These are phyloP conservation scores for Sclerotinia minor DNA, from an alignment of 2,329 filamentous ascomycete species.

Conservation along the genomic window DNA sequence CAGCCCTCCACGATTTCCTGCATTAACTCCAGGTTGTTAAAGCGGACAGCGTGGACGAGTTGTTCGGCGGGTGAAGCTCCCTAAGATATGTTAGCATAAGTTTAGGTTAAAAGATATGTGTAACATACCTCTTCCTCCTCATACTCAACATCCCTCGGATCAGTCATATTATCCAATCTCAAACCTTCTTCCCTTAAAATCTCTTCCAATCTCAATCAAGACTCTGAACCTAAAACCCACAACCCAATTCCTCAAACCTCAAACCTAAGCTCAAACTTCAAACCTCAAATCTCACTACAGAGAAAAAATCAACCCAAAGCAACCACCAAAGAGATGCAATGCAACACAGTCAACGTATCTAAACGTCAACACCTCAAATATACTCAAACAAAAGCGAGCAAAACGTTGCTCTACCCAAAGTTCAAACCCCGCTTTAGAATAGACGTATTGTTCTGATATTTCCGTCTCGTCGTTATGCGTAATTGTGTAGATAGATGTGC, in stretches of 20 bases:
- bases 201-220: background rate
- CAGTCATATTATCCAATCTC: constrained; percentile 10
- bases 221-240: background rate
- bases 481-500: background rate
- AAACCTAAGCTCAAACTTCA: background rate
- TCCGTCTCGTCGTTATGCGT: background rate
- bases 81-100: too few species aligned
- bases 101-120: too few species aligned
- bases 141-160: constrained; percentile 26
- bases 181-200: too few species aligned
- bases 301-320: background rate
- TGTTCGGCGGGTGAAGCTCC: too few species aligned
- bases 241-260: background rate
- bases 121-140: too few species aligned
- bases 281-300: background rate
- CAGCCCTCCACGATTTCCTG: too few species aligned
- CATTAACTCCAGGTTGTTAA: too few species aligned
- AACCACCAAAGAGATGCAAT: background rate
- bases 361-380: too few species aligned
- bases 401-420: background rate
- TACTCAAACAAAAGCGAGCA: background rate
- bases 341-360: background rate
- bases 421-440: background rate
- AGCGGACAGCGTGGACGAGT: too few species aligned
- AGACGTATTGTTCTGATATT: too few species aligned